phyloP scores from a whole-genome alignment of 148 eudicot species.

The Talinum fruticosum region DNA sequence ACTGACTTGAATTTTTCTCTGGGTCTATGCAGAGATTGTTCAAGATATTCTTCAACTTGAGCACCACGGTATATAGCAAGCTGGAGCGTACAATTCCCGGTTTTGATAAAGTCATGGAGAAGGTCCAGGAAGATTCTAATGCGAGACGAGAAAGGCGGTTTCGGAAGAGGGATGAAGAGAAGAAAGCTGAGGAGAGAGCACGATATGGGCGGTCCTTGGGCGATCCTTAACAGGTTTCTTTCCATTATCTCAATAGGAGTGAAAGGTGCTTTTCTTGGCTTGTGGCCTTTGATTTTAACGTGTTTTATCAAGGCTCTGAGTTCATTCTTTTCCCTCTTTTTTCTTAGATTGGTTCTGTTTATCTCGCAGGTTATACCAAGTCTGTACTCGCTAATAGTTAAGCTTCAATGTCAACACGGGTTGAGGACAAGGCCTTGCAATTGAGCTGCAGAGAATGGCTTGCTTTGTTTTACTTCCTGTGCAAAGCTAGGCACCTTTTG shows the following conservation, averaged over 20 bases:
- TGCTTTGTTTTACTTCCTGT: not conserved
- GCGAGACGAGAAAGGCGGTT: constrained; percentile 27
- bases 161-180: constrained; percentile 28
- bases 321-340: not conserved
- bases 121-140: constrained; percentile 32
- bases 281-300: not conserved
- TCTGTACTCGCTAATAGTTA: not conserved
- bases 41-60: constrained; percentile 31
- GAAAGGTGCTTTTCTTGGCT: not conserved
- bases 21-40: constrained; percentile 34
- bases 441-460: not conserved
- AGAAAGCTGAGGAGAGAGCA: constrained; percentile 29
- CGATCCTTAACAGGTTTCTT: constrained; percentile 15
- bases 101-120: constrained; percentile 36
- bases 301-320: not conserved
- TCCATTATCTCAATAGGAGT: not conserved
- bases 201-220: not conserved
- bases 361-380: constrained; percentile 7
- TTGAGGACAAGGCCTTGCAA: not conserved
- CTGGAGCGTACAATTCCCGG: constrained; percentile 47
- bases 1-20: constrained; percentile 10
- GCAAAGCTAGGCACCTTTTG: not conserved
- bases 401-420: not conserved
- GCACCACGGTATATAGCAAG: constrained; percentile 27
- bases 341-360: not conserved